A percentile compares a stretch with the other conserved stretches of the same genome.
Conservation (phyloP, 2,329 filamentous ascomycete species). For the Hymenoscyphus linearis region DNA sequence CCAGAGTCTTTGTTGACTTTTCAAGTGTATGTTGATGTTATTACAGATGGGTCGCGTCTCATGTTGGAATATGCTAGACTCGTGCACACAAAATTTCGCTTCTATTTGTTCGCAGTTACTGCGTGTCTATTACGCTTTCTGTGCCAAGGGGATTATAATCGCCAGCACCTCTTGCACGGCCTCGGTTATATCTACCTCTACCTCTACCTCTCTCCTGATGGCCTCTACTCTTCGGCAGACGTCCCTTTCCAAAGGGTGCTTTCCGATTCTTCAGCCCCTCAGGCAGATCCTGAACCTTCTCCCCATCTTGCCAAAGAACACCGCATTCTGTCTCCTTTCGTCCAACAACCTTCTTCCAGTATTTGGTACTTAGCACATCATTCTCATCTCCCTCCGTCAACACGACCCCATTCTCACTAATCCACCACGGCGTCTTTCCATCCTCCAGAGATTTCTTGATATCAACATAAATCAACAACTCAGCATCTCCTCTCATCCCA, state of each 20-base stretch:
- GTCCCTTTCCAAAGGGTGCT: slow-evolving; percentile 36
- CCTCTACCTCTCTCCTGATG: slow-evolving; percentile 22
- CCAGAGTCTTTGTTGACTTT: too few relatives aligned
- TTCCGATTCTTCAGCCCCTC: slow-evolving; percentile 50
- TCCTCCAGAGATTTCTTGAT: slow-evolving; percentile 59
- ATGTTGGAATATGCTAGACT: too few relatives aligned
- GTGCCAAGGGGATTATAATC: background rate
- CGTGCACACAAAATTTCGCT: too few relatives aligned
- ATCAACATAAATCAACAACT: slow-evolving; percentile 75
- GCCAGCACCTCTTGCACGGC: background rate
- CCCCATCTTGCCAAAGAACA: slow-evolving; percentile 66
- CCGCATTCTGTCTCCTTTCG: slow-evolving; percentile 50
- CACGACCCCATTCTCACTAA: slow-evolving; percentile 73
- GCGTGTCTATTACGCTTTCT: too few relatives aligned
- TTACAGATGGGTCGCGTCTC: too few relatives aligned
- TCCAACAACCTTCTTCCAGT: slow-evolving; percentile 65
- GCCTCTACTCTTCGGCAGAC: slow-evolving; percentile 18
- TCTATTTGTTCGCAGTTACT: too few relatives aligned
- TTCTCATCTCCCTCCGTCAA: slow-evolving; percentile 54
- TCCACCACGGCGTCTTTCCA: slow-evolving; percentile 64
- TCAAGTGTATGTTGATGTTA: too few relatives aligned
- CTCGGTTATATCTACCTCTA: background rate
- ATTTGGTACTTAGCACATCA: slow-evolving; percentile 4
- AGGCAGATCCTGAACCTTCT: slow-evolving; percentile 62
- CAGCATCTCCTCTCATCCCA: slow-evolving; percentile 74